Evolutionary conservation across 2,329 filamentous ascomycete genomes (phyloP), one percentile per base, ranked within the genome.

Genomic region (Fusarium succisae): DNA sequence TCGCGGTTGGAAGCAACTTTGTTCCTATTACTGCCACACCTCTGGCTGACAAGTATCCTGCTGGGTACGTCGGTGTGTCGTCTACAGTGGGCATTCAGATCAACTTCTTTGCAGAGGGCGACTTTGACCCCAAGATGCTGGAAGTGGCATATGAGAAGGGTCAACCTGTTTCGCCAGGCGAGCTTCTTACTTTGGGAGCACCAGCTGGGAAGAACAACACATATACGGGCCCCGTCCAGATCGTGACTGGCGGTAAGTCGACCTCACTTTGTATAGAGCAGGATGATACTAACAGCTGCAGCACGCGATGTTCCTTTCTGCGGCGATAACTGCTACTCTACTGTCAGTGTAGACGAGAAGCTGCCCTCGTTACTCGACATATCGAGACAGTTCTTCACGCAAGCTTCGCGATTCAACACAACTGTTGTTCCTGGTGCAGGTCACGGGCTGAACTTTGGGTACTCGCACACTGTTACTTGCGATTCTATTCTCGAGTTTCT

Each of bases 101-200:
- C 74, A 84, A 86, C 71, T 89, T 88, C 78, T 86, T 89, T 70
- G 81, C 82, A 7, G 87, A 89, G 3, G 84, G 83, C 6, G 82
- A 84, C 68, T 92, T 91, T 66, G 89, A 91, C 67, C 84, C 87
- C 3, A 82, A 77, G 6, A 80, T 92, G 18, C 82, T 91, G 38
- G 75, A 84, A 0, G 77, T 82, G 15, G 84, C 86, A 3, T 85
- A 84, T 71, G 66, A 75, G 55, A 86, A 81, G 5, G 87, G 87
- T n/a, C 86, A 91, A 77, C 89, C 90, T 0, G 86, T 88, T 17
- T 86, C 90, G 0, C 76, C 86, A 0, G 91, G 89, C 30, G 90
- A 92, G 79, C 77, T 92, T 4, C 79, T 92, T 47, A 91, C 89
- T 3, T 79, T 91, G 10, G 86, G 83, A 8, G 82, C 78, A 20